phyloP scores from a whole-genome alignment of 495 filamentous ascomycete genomes.

The Aspergillus coremiiformis region DNA sequence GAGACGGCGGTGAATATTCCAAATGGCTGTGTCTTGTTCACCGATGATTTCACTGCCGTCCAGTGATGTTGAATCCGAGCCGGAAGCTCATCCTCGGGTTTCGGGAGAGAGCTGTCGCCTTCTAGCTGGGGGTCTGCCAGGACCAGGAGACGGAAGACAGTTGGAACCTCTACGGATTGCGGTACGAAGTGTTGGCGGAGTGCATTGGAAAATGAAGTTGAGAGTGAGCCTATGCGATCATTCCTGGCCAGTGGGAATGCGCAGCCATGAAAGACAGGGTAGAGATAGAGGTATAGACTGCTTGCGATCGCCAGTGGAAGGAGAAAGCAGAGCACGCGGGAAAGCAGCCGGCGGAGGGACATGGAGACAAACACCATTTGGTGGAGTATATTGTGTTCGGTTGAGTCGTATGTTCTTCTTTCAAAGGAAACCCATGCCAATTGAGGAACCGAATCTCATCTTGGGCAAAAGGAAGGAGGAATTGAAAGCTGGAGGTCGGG shows the following conservation, averaged over 20 bases:
- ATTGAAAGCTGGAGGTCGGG: no score
- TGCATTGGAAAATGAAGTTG: conserved; percentile 32
- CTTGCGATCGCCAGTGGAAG: conserved; percentile 60
- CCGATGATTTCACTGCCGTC: conserved; percentile 15
- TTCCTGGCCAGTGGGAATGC: conserved; percentile 59
- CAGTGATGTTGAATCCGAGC: conserved; percentile 51
- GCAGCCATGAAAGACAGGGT: conserved; percentile 76
- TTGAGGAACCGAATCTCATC: neutral
- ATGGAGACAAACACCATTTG: conserved; percentile 27
- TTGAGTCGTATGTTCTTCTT: neutral
- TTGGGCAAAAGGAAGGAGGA: neutral
- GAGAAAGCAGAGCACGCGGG: conserved; percentile 56
- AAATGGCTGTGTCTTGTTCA: conserved; percentile 7
- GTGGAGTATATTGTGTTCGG: neutral
- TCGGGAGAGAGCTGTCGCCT: conserved; percentile 75
- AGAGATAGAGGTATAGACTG: conserved; percentile 79
- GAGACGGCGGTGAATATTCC: conserved; percentile 35
- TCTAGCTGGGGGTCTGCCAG: conserved; percentile 94
- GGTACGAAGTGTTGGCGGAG: conserved; percentile 39
- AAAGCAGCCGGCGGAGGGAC: conserved; percentile 51
- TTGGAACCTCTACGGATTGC: conserved; percentile 20
- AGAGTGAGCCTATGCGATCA: neutral
- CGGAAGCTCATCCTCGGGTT: conserved; percentile 50
- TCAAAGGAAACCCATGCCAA: neutral
- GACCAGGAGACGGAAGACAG: conserved; percentile 77